phyloP scores from a whole-genome alignment of 2,329 filamentous ascomycete species.

The Albophoma yamanashiensis region DNA sequence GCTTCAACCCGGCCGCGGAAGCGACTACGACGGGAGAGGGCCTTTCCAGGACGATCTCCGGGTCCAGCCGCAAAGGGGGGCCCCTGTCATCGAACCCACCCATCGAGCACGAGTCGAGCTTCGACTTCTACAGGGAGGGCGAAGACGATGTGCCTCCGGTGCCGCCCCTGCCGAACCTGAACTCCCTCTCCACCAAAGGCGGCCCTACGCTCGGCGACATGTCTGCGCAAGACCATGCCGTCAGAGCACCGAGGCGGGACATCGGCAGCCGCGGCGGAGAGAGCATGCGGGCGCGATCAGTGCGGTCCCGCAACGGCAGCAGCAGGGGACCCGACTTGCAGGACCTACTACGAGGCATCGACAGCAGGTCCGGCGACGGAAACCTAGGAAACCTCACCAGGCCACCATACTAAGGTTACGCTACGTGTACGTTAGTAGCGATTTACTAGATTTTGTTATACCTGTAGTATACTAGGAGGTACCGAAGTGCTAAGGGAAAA shows the following conservation, averaged over 20 bases:
- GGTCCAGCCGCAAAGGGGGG: conserved; percentile 20
- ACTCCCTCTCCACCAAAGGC: conserved; percentile 17
- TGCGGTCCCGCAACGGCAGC: conserved; percentile 20
- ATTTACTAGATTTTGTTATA: not conserved
- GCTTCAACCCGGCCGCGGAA: conserved; percentile 36
- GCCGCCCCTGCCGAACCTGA: conserved; percentile 38
- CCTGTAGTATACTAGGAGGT: not conserved
- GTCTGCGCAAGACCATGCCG: conserved; percentile 24
- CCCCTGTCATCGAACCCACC: conserved; percentile 34
- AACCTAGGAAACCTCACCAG: conserved; percentile 33
- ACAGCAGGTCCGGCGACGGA: conserved; percentile 34
- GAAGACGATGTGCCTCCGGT: conserved; percentile 41
- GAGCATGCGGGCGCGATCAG: conserved; percentile 21
- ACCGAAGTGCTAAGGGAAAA: not conserved
- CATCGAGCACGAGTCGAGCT: conserved; percentile 14
- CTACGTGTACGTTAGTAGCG: not conserved
- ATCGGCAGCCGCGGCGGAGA: conserved; percentile 32
- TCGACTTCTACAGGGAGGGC: conserved; percentile 17
- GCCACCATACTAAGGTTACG: conserved; percentile 34
- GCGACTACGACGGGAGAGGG: conserved; percentile 17
- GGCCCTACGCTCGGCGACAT: conserved; percentile 14
- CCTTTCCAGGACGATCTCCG: conserved; percentile 21
- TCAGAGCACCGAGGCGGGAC: conserved; percentile 22
- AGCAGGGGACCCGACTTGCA: conserved; percentile 32
- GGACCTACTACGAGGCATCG: conserved; percentile 38